phyloP scores from a whole-genome alignment of 768 basidiomycete species.

The Boletus tomentosulus region DNA sequence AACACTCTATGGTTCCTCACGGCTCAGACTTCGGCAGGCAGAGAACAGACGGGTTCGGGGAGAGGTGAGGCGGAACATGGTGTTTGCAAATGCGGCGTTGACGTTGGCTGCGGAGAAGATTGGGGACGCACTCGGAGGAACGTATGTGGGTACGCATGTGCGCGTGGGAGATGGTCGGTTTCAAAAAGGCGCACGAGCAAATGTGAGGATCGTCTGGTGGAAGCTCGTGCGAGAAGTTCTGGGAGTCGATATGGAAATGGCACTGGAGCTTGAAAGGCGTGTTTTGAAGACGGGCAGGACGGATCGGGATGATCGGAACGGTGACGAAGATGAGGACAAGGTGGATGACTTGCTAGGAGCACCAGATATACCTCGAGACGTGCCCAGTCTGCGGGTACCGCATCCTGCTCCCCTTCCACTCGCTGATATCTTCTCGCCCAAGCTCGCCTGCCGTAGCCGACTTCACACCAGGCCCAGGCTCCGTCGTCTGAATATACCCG shows the following conservation, averaged over 20 bases:
- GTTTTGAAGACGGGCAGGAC: not conserved
- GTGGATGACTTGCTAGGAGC: constrained; percentile 2
- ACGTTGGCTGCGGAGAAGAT: constrained; percentile 43
- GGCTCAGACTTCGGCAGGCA: constrained; percentile 48
- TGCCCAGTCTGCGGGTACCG: constrained; percentile 18
- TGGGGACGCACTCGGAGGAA: constrained; percentile 36
- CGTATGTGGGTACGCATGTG: constrained; percentile 62
- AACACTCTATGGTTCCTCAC: constrained; percentile 71
- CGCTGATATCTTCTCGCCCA: constrained; percentile 10
- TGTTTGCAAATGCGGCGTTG: constrained; percentile 48
- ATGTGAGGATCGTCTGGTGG: constrained; percentile 52
- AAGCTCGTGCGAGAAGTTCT: constrained; percentile 49
- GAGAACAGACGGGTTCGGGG: constrained; percentile 41
- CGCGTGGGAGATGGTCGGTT: constrained; percentile 70
- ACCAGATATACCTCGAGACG: constrained; percentile 18
- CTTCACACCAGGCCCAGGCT: constrained; percentile 35
- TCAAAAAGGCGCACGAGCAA: constrained; percentile 36
- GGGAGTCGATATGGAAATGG: constrained; percentile 36
- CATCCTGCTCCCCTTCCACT: constrained; percentile 28
- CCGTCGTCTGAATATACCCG: constrained; percentile 46
- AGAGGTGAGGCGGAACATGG: constrained; percentile 53
- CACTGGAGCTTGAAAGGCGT: constrained; percentile 27
- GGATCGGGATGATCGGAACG: not conserved
- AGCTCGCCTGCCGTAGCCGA: constrained; percentile 36
- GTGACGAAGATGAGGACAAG: not conserved